Percentiles rank a stretch among this genome's conserved stretches.
Conservation (phyloP, 2,329 filamentous ascomycete species). For the Monilinia polystroma region DNA sequence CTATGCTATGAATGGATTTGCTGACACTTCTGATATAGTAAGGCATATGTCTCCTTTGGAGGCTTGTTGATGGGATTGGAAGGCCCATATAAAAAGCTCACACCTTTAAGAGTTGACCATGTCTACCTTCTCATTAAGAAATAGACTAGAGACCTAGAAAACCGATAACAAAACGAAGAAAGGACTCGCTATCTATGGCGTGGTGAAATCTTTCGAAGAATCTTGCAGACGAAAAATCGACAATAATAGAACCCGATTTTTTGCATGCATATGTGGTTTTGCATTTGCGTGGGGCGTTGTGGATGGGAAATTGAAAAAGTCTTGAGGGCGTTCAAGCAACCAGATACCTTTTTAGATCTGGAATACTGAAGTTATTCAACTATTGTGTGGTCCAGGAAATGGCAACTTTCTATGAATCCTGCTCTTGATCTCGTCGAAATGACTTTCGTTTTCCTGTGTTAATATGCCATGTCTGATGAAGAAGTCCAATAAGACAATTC, state of each 20-base stretch:
- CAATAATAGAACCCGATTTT: constrained; percentile 6
- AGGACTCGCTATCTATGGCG: constrained; percentile 5
- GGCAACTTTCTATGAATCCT: constrained; percentile 77
- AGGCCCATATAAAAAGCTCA: constrained; percentile 94
- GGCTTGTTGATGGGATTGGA: constrained; percentile 87
- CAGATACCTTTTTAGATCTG: constrained; percentile 15
- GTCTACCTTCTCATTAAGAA: constrained; percentile 94
- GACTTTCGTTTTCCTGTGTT: constrained; percentile 72
- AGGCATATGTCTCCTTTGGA: constrained; percentile 91
- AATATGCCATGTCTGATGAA: constrained; percentile 82
- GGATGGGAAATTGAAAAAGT: constrained; percentile 32
- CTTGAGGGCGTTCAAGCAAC: constrained; percentile 26
- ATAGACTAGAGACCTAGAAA: constrained; percentile 44
- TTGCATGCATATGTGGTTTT: constrained; percentile 30
- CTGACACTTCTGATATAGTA: constrained; percentile 54
- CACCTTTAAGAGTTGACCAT: constrained; percentile 85
- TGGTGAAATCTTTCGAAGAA: constrained; percentile 7
- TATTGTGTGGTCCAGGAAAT: constrained; percentile 67
- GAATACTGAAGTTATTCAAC: constrained; percentile 15
- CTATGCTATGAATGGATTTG: background rate
- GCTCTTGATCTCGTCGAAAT: constrained; percentile 72
- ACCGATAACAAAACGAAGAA: background rate
- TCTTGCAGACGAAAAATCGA: constrained; percentile 8
- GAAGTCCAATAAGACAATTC: constrained; percentile 81
- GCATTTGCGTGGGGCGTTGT: constrained; percentile 31